Base-by-base conservation (phyloP, 202 grass and related monocot genomes). In the Alloteropsis angusta region DNA sequence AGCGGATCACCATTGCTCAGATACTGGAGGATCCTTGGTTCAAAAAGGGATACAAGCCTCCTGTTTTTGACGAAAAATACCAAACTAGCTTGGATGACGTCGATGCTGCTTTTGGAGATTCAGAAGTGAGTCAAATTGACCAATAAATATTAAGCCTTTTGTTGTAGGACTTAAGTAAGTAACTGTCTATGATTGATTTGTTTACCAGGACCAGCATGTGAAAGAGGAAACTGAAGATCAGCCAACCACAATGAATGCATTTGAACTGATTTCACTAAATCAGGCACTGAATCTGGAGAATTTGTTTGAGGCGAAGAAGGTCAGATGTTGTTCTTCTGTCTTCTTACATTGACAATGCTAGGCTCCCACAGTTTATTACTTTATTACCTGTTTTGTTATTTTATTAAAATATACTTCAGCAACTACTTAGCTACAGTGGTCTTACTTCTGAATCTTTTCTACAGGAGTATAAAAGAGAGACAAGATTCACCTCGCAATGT, bases 21-120 rank as follows among this genome's bases (percentile, higher is more conserved):
- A 93, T 93, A 85, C 75, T 97, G 79, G 85, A 93, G 41, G 86
- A 97, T 87, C 87, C 89, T 85, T 97, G 90, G 93, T 93, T 97
- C 81, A 91, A 78, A 85, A 97, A 89, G 80, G 93, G 90, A 71
- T 91, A 93, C 78, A 93, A 82, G 25, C 85, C 85, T 18, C 90
- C 90, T 49, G 75, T 90, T 66, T 97, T 93, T 71, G 81, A 97
- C 2, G 82, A 93, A 47, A 88, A 89, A 75, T 97, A 80, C 76
- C 43, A 93, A 82, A 84, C 70, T 83, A 89, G 60, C 38, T 88
- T 93, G 9, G 90, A 97, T 80, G 94, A 97, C 77, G 78, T 97
- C 0, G 80, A 97, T 66, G 91, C 91, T 79, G 91, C 87, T 72
- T 97, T 97, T 85, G 83, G 86, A 53, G 94, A 97, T 46, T 84